Percentiles rank a stretch among this genome's conserved stretches.
Conservation (phyloP, 148 eudicot genomes). For the Persicaria maculosa region DNA sequence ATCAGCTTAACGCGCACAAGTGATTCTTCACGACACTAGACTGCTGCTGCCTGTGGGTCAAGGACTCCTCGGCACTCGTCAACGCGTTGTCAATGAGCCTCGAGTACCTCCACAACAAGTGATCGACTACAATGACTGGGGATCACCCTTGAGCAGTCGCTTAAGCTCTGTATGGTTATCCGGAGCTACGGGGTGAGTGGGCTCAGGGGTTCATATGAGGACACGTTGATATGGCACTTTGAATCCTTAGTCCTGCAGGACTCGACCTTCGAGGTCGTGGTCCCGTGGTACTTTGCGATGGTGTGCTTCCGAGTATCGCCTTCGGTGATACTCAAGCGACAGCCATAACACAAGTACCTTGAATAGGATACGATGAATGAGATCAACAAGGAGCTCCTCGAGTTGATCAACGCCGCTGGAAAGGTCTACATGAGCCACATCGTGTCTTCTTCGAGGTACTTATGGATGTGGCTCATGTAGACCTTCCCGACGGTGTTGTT, state of each 20-base stretch:
- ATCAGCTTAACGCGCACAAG: slow-evolving; percentile 57
- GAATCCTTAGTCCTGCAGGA: slow-evolving; percentile 25
- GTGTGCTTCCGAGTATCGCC: slow-evolving; percentile 45
- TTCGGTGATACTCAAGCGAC: not conserved
- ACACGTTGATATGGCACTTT: slow-evolving; percentile 62
- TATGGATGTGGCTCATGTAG: not conserved
- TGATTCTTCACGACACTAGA: slow-evolving; percentile 49
- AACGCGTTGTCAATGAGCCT: slow-evolving; percentile 37
- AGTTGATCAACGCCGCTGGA: slow-evolving; percentile 35
- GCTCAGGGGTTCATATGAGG: slow-evolving; percentile 33
- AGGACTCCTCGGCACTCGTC: slow-evolving; percentile 27
- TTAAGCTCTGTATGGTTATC: slow-evolving; percentile 55
- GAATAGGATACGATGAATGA: slow-evolving; percentile 21
- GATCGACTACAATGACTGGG: slow-evolving; percentile 66
- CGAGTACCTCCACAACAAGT: slow-evolving; percentile 38
- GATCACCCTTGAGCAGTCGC: slow-evolving; percentile 36
- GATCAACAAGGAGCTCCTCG: slow-evolving; percentile 35
- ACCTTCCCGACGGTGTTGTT: slow-evolving; percentile 28
- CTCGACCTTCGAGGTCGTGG: slow-evolving; percentile 35
- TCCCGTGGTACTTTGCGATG: slow-evolving; percentile 32
- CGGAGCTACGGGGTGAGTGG: slow-evolving; percentile 39
- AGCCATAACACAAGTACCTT: slow-evolving; percentile 3
- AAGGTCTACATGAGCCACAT: slow-evolving; percentile 44
- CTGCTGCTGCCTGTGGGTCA: slow-evolving; percentile 51
- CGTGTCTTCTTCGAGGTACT: not conserved